phyloP scores from a whole-genome alignment of 1,284 basidiomycete species.

The Ceratobasidium theobromae region DNA sequence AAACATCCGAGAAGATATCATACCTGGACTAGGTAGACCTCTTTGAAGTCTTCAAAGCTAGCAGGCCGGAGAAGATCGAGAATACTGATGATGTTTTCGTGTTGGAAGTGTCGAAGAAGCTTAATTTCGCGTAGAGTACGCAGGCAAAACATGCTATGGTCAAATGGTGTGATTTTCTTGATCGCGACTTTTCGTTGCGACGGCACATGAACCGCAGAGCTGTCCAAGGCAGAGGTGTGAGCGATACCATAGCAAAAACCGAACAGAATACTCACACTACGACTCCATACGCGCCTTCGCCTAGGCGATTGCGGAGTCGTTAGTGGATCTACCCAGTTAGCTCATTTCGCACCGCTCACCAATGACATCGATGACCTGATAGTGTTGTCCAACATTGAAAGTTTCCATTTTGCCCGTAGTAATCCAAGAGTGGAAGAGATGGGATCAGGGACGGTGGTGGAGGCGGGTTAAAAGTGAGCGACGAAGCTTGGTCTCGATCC shows the following conservation, averaged over 20 bases:
- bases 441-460: background rate
- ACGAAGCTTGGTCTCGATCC: constrained; percentile 12
- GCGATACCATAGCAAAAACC: background rate
- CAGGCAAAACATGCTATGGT: constrained; percentile 86
- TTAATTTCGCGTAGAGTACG: constrained; percentile 86
- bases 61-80: constrained; percentile 72
- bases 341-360: constrained; percentile 43
- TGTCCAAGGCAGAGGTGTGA: constrained; percentile 39
- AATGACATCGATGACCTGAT: constrained; percentile 74
- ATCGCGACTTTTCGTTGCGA: constrained; percentile 71
- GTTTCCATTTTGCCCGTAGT: constrained; percentile 12
- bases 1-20: constrained; percentile 25
- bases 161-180: constrained; percentile 83
- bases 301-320: constrained; percentile 39
- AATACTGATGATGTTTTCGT: constrained; percentile 83
- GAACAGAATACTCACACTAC: constrained; percentile 53
- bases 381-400: constrained; percentile 43
- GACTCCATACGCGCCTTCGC: constrained; percentile 81
- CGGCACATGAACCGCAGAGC: constrained; percentile 67
- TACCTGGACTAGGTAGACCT: constrained; percentile 73
- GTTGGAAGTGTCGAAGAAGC: constrained; percentile 74
- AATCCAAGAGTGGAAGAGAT: background rate
- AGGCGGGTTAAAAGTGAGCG: background rate
- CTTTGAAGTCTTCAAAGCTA: constrained; percentile 66
- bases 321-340: constrained; percentile 5